phyloP scores from a whole-genome alignment of 352 stramenopile genomes.

The Phytophthora syringae region DNA sequence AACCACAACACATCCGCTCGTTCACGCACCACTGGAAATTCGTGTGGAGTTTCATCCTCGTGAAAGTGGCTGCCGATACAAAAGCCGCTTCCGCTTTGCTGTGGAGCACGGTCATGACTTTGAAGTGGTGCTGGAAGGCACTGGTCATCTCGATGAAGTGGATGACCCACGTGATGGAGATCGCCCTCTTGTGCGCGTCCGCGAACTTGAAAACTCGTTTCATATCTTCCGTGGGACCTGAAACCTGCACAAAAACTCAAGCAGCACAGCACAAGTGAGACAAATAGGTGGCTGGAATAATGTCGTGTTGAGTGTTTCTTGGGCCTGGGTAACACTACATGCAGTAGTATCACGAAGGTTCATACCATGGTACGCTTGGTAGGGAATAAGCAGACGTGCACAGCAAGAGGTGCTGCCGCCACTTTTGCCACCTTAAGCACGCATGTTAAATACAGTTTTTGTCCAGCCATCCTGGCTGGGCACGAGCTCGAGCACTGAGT shows the following conservation, averaged over 20 bases:
- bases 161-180: constrained; percentile 52
- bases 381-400: constrained; percentile 14
- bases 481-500: constrained; percentile 86
- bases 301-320: constrained; percentile 31
- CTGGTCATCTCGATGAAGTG: constrained; percentile 67
- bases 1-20: constrained; percentile 32
- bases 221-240: constrained; percentile 54
- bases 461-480: constrained; percentile 82
- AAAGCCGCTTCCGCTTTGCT: constrained; percentile 72
- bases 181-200: constrained; percentile 45
- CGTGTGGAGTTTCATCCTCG: constrained; percentile 57
- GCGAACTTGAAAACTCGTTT: constrained; percentile 53
- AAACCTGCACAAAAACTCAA: constrained; percentile 16
- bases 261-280: constrained; percentile 26
- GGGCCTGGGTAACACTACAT: neutral
- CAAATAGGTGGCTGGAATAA: constrained; percentile 16
- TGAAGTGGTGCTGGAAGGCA: constrained; percentile 76
- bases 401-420: constrained; percentile 5
- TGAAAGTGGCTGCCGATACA: constrained; percentile 48
- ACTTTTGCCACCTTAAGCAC: constrained; percentile 30
- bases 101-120: constrained; percentile 67
- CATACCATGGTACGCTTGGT: constrained; percentile 29
- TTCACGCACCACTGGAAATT: constrained; percentile 56
- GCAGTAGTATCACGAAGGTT: constrained; percentile 13
- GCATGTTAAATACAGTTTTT: constrained; percentile 88